Conservation (phyloP, 176 grass and related monocot genomes). For the bread wheat (Triticum aestivum) region IWGSC_CS_RefSeq_v2.1 NC_057809.1:66603425-66603924, state of each 20-base stretch:
- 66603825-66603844: background rate
- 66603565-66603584: conserved; percentile 68
- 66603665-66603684: conserved; percentile 76
- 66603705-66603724: conserved; percentile 70
- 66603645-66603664: conserved; percentile 87
- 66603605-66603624: conserved; percentile 13
- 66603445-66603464: conserved; percentile 18
- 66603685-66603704: conserved; percentile 65
- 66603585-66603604: conserved; percentile 35
- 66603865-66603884: background rate
- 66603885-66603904: conserved; percentile 11
- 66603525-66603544: conserved; percentile 59
- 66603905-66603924: conserved; percentile 13
- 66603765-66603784: conserved; percentile 33
- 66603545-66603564: conserved; percentile 71
- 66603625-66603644: conserved; percentile 22
- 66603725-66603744: conserved; percentile 66
- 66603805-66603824: background rate
- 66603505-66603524: conserved; percentile 69
- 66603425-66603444: conserved; percentile 17
- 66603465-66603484: conserved; percentile 82
- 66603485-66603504: conserved; percentile 81
- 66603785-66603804: conserved; percentile 21
- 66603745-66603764: conserved; percentile 59
- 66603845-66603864: conserved; percentile 20